Conservation (phyloP, 805 yeast species). For the Peterozyma xylosa region DNA sequence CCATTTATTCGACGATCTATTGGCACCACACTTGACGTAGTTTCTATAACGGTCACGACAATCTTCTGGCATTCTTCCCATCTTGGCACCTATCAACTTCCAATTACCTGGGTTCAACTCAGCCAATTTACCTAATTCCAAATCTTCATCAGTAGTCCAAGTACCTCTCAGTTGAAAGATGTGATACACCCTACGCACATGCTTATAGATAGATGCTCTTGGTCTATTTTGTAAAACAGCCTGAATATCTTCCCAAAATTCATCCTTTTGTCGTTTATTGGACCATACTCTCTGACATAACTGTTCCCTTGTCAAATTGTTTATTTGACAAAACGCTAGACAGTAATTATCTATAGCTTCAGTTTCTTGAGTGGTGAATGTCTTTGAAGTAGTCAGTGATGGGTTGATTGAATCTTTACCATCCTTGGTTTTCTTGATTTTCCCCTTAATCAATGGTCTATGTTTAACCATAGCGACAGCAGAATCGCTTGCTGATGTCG, state of each 20-base stretch:
- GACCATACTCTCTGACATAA: conserved; percentile 86
- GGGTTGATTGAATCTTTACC: background rate
- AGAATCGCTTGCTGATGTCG: background rate
- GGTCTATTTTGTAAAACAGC: conserved; percentile 79
- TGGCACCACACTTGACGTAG: conserved; percentile 84
- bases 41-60: conserved; percentile 96
- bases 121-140: conserved; percentile 52
- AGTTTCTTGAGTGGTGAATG: conserved; percentile 59
- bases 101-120: conserved; percentile 73
- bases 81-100: conserved; percentile 71
- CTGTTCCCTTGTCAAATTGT: conserved; percentile 55
- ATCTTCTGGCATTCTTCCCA: conserved; percentile 96
- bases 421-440: background rate
- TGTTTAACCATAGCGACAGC: background rate
- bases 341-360: conserved; percentile 69
- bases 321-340: conserved; percentile 55
- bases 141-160: conserved; percentile 84
- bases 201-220: conserved; percentile 86
- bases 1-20: conserved; percentile 78
- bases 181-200: conserved; percentile 85
- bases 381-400: conserved; percentile 11
- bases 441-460: background rate
- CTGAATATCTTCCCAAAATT: conserved; percentile 81
- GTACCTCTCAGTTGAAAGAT: conserved; percentile 82
- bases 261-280: conserved; percentile 76